phyloP scores from a whole-genome alignment of 306 rosid species.

The Coriaria nepalensis region DNA sequence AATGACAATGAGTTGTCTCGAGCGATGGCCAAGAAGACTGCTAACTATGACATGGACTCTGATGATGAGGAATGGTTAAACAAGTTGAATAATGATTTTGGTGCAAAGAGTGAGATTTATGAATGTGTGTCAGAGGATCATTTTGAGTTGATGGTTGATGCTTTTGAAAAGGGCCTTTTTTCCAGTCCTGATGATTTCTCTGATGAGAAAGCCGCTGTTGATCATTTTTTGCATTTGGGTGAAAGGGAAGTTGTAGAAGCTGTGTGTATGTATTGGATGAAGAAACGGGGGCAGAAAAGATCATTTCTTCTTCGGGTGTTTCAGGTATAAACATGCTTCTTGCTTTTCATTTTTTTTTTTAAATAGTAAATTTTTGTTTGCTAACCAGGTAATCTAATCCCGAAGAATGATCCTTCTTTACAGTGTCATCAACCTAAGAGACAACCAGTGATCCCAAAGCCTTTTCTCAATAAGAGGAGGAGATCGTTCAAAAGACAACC shows the following conservation, averaged over 20 bases:
- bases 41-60: constrained; percentile 71
- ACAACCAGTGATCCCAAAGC: constrained; percentile 33
- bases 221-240: constrained; percentile 32
- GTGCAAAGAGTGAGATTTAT: constrained; percentile 10
- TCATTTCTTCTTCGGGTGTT: constrained; percentile 40
- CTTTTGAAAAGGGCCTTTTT: constrained; percentile 52
- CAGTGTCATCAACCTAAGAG: constrained; percentile 44
- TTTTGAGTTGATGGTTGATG: constrained; percentile 58
- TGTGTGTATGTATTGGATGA: constrained; percentile 47
- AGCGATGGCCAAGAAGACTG: constrained; percentile 34
- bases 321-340: constrained; percentile 32
- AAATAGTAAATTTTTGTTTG: neutral
- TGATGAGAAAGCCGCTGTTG: constrained; percentile 29
- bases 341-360: no score
- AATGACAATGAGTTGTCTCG: constrained; percentile 49
- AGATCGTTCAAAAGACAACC: constrained; percentile 57
- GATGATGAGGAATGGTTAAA: constrained; percentile 71
- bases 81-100: constrained; percentile 27
- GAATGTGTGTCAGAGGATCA: constrained; percentile 35
- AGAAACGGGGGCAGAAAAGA: constrained; percentile 47
- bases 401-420: constrained; percentile 7
- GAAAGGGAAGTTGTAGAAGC: constrained; percentile 33
- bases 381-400: neutral
- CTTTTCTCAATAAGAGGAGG: constrained; percentile 32
- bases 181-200: constrained; percentile 28